phyloP scores from a whole-genome alignment of 176 grass and related monocot genomes.

The Eleusine indica region DNA sequence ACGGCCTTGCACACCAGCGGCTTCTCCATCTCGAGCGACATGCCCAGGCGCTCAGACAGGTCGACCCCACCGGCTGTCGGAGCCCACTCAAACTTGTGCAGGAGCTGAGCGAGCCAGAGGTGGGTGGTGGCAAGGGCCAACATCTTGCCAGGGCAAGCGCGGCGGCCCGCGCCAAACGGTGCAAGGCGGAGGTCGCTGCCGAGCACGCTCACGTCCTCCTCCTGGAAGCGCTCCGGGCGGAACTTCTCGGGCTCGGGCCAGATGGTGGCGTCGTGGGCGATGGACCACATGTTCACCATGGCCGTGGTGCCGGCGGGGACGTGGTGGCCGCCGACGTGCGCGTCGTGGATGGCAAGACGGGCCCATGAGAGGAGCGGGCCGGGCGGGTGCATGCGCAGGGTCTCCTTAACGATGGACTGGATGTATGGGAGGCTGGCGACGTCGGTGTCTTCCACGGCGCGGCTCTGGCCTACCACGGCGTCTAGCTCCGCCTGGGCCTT shows the following conservation, averaged over 20 bases:
- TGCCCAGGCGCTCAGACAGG: constrained; percentile 68
- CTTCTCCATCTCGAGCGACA: constrained; percentile 81
- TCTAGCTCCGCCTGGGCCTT: constrained; percentile 69
- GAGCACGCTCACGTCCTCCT: constrained; percentile 68
- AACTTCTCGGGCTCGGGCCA: constrained; percentile 62
- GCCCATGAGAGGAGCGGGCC: constrained; percentile 90
- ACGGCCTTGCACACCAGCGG: constrained; percentile 69
- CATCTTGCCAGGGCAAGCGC: constrained; percentile 76
- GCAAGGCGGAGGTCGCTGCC: constrained; percentile 74
- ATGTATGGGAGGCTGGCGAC: constrained; percentile 59
- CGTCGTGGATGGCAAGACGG: constrained; percentile 67
- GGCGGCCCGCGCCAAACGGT: constrained; percentile 68
- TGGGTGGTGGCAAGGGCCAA: constrained; percentile 69
- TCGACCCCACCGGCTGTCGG: constrained; percentile 32
- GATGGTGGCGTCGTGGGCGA: constrained; percentile 65
- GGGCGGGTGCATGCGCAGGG: constrained; percentile 79
- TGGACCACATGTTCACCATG: constrained; percentile 96
- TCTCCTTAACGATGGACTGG: constrained; percentile 70
- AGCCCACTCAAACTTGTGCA: constrained; percentile 53
- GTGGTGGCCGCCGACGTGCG: constrained; percentile 56
- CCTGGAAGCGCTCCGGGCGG: constrained; percentile 61
- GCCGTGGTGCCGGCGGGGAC: constrained; percentile 79
- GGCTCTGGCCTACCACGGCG: constrained; percentile 36
- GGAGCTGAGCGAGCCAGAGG: constrained; percentile 71
- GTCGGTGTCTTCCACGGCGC: constrained; percentile 52